Base-by-base conservation (phyloP, 2,329 filamentous ascomycete species). In the Bipolaris oryzae region DNA sequence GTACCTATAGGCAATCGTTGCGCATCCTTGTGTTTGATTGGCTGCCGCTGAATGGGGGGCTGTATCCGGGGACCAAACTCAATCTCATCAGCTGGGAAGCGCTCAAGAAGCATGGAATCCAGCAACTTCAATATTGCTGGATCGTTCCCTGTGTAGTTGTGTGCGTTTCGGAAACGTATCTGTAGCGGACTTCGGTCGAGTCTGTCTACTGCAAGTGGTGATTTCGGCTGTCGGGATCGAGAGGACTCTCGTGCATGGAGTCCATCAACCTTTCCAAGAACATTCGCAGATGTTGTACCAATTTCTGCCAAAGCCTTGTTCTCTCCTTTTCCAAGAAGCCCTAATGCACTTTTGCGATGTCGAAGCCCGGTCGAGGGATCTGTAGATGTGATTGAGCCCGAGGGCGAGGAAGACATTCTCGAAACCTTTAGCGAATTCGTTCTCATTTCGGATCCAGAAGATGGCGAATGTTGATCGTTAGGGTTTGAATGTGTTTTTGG, bases 121-220 rank as follows among this genome's bases (percentile, higher is more conserved):
- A 99, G 74, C n/a, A 88, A 76, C 55, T 80, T 84, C 46, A 88
- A 72, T 6, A 89, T 81, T 3, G 80, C 83, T 1, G 85, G 85
- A 62, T 88, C 85, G 57, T 90, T 92, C 1, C 95, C 95, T 42
- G 86, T 84, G 71, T 99, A 98, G 2, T 90, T 92, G 76, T 98
- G 94, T 38, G 87, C 88, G 3, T 85, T 83, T 55, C 82, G 84
- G 60, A 85, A 85, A 37, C 81, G 82, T 13, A 78, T 75, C 3
- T 73, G 74, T 3, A 77, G 64, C 28, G 74, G 66, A 49, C 66
- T 70, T 43, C 60, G 61, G 1, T 64, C 65, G 16, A 74, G 72
- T 10, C 74, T 68, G 13, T 74, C 71, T 58, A 51, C 72, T 9
- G 64, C 60, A 58, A 73, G 68, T 18, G 70, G 73, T 11, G 69